These are phyloP conservation scores for Vigna nakashimae DNA, from an alignment of 306 rosid species.

Conservation along the genomic window DNA sequence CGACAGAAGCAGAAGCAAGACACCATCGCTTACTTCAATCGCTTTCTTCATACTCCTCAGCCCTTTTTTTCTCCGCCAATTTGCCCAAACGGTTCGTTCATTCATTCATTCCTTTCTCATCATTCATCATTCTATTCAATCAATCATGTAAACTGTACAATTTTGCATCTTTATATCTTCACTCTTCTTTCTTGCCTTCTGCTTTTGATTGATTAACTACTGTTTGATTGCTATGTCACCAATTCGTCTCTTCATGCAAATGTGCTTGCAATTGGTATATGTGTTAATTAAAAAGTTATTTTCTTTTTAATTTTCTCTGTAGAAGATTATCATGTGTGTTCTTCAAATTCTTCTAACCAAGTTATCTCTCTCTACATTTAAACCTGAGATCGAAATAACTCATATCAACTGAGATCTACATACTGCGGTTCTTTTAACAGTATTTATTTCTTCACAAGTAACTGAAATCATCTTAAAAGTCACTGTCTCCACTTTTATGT, in stretches of 20 bases:
- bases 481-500: conserved; percentile 13
- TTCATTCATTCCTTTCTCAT: not conserved
- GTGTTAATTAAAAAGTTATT: not conserved
- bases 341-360: too few relatives aligned
- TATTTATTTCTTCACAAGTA: not conserved
- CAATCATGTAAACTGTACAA: not conserved
- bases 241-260: conserved; percentile 46
- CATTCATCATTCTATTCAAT: not conserved
- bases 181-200: not conserved
- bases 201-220: not conserved
- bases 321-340: not conserved
- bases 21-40: conserved; percentile 60
- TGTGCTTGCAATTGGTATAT: not conserved
- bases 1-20: conserved; percentile 95
- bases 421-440: too few relatives aligned
- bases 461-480: conserved; percentile 4
- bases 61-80: conserved; percentile 52
- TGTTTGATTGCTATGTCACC: conserved; percentile 10
- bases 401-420: too few relatives aligned
- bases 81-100: conserved; percentile 58
- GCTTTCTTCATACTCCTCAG: conserved; percentile 48
- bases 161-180: not conserved
- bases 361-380: too few relatives aligned
- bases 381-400: too few relatives aligned
- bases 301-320: not conserved